Evolutionary conservation across 352 stramenopile genomes (phyloP).

Genomic region (Pythium guiyangense): DNA sequence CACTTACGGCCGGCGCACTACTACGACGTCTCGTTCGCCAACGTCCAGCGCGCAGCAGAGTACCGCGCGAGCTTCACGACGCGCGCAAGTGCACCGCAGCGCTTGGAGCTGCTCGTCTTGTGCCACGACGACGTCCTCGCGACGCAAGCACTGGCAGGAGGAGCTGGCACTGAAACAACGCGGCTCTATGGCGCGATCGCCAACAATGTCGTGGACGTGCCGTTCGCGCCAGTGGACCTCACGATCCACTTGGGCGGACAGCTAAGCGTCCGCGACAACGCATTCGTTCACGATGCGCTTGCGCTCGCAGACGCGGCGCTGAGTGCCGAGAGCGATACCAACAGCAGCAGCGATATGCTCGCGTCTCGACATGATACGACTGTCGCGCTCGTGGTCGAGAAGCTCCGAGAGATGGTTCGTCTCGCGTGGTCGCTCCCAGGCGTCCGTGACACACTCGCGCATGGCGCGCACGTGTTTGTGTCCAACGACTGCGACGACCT

Average conservation of each 20-base stretch:
- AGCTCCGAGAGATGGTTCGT: slow-evolving; percentile 51
- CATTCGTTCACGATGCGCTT: slow-evolving; percentile 27
- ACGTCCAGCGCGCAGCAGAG: slow-evolving; percentile 31
- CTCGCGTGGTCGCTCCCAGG: slow-evolving; percentile 51
- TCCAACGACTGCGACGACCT: slow-evolving; percentile 28
- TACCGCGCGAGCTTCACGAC: slow-evolving; percentile 54
- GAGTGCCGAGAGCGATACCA: background rate
- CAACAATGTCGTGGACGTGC: slow-evolving; percentile 19
- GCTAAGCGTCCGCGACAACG: slow-evolving; percentile 25
- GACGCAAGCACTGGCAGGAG: background rate
- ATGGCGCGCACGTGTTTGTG: slow-evolving; percentile 45
- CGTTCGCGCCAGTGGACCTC: slow-evolving; percentile 41
- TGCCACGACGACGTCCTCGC: slow-evolving; percentile 21
- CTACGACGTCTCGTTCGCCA: slow-evolving; percentile 47
- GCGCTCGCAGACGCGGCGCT: slow-evolving; percentile 13
- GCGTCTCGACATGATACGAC: background rate
- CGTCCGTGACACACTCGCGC: slow-evolving; percentile 34
- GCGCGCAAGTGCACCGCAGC: slow-evolving; percentile 15
- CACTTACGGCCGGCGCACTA: slow-evolving; percentile 52
- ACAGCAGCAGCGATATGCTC: background rate
- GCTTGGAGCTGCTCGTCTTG: slow-evolving; percentile 35
- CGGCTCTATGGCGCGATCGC: slow-evolving; percentile 28
- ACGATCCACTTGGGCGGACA: slow-evolving; percentile 50
- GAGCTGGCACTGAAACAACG: background rate
- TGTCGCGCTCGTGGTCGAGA: slow-evolving; percentile 16